phyloP scores from a whole-genome alignment of 2,329 filamentous ascomycete genomes.

The Colletotrichum incanum region DNA sequence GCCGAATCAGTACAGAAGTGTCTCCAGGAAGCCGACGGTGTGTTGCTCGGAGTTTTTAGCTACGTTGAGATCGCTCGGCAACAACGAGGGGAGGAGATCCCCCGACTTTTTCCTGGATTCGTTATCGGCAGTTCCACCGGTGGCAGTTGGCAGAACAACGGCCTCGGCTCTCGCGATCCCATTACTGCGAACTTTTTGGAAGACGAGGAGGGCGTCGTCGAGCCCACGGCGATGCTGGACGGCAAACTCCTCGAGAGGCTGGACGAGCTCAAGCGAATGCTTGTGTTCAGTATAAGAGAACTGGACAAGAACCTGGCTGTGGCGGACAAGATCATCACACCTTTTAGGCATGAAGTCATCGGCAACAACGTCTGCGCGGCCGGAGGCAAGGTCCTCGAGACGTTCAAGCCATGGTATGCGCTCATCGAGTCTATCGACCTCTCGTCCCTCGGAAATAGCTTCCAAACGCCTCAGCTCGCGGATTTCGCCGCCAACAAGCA shows the following conservation, averaged over 20 bases:
- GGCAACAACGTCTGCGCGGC: slow-evolving; percentile 86
- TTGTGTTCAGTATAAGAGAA: slow-evolving; percentile 88
- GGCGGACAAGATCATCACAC: slow-evolving; percentile 86
- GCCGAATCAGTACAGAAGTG: slow-evolving; percentile 96
- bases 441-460: slow-evolving; percentile 81
- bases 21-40: slow-evolving; percentile 96
- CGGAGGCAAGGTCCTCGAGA: slow-evolving; percentile 86
- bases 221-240: slow-evolving; percentile 84
- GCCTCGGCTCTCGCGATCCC: slow-evolving; percentile 76
- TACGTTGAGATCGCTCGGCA: slow-evolving; percentile 96
- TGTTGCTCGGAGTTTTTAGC: slow-evolving; percentile 92
- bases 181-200: slow-evolving; percentile 89
- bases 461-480: slow-evolving; percentile 86
- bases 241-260: slow-evolving; percentile 84
- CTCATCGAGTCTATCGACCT: slow-evolving; percentile 94
- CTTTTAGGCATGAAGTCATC: slow-evolving; percentile 83
- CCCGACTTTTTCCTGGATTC: slow-evolving; percentile 93
- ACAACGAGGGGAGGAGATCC: slow-evolving; percentile 93
- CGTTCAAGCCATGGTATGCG: slow-evolving; percentile 90
- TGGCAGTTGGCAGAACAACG: slow-evolving; percentile 89
- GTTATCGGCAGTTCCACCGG: slow-evolving; percentile 87
- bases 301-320: slow-evolving; percentile 87
- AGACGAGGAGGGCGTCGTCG: slow-evolving; percentile 80
- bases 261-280: slow-evolving; percentile 87
- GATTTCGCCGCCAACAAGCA: slow-evolving; percentile 96